Percentiles rank a stretch among this genome's conserved stretches.
Conservation (phyloP, 768 basidiomycete species). For the Mrakia blollopis region DNA sequence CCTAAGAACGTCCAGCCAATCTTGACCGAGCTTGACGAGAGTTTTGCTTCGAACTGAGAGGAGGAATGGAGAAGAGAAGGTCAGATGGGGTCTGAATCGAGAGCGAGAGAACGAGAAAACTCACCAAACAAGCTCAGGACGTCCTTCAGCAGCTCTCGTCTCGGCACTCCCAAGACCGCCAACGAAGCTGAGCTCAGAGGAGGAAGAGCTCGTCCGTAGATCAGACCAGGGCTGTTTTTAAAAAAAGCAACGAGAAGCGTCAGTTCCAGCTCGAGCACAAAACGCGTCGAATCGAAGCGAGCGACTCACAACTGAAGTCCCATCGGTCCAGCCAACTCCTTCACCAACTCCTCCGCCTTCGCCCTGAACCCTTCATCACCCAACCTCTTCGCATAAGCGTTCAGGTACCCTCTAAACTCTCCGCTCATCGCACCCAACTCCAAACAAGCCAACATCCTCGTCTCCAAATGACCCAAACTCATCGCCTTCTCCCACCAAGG, state of each 20-base stretch:
- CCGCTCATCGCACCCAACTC: conserved; percentile 65
- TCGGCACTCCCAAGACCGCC: conserved; percentile 62
- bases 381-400: conserved; percentile 73
- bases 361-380: conserved; percentile 82
- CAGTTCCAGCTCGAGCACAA: conserved; percentile 11
- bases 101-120: conserved; percentile 33
- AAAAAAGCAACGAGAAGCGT: conserved; percentile 12
- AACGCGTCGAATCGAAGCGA: background rate
- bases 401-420: conserved; percentile 74
- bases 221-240: background rate
- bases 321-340: conserved; percentile 54
- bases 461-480: conserved; percentile 84
- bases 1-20: conserved; percentile 68
- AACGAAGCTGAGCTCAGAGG: conserved; percentile 37
- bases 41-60: conserved; percentile 65
- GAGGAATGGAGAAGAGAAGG: too few species aligned
- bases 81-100: conserved; percentile 6
- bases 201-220: conserved; percentile 13
- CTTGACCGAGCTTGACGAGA: conserved; percentile 64
- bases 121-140: conserved; percentile 72
- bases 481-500: conserved; percentile 77
- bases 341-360: conserved; percentile 86
- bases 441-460: conserved; percentile 65
- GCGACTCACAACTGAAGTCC: conserved; percentile 36
- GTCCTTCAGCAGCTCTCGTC: conserved; percentile 77